These are phyloP conservation scores for Cyberlindnera amylophila DNA, from an alignment of 805 yeast species.

Conservation along the genomic window DNA sequence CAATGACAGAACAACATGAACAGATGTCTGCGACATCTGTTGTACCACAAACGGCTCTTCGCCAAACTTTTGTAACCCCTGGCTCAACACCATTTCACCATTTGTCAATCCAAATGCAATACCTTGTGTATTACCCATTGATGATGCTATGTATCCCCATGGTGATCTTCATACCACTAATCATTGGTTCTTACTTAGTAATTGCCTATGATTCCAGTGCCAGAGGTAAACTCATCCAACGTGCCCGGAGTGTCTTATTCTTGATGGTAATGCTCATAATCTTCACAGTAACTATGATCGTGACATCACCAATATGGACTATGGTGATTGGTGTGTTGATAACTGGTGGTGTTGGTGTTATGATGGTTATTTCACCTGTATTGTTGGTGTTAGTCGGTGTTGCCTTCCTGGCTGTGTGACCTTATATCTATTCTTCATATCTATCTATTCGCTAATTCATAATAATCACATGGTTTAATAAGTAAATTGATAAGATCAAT, in stretches of 20 bases:
- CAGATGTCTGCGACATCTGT: too few relatives aligned
- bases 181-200: conserved; percentile 1
- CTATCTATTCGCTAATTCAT: too few relatives aligned
- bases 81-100: neutral
- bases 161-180: neutral
- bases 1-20: too few relatives aligned
- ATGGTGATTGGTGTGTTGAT: neutral
- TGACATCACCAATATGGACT: conserved; percentile 7
- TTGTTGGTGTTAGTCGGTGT: neutral
- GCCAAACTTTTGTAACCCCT: too few relatives aligned
- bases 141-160: neutral
- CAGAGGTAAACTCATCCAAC: conserved; percentile 1
- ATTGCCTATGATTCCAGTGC: conserved; percentile 3
- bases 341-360: neutral
- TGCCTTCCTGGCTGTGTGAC: neutral
- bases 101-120: too few relatives aligned
- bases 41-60: too few relatives aligned
- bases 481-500: neutral
- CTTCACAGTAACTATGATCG: conserved; percentile 1
- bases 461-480: too few relatives aligned
- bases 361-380: neutral
- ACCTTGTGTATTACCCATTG: conserved; percentile 1
- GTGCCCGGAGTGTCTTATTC: conserved; percentile 2
- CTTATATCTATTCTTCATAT: neutral
- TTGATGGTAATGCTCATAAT: neutral